Base-by-base conservation (phyloP, 208 protist species). In the Crithidia fasciculata region DNA sequence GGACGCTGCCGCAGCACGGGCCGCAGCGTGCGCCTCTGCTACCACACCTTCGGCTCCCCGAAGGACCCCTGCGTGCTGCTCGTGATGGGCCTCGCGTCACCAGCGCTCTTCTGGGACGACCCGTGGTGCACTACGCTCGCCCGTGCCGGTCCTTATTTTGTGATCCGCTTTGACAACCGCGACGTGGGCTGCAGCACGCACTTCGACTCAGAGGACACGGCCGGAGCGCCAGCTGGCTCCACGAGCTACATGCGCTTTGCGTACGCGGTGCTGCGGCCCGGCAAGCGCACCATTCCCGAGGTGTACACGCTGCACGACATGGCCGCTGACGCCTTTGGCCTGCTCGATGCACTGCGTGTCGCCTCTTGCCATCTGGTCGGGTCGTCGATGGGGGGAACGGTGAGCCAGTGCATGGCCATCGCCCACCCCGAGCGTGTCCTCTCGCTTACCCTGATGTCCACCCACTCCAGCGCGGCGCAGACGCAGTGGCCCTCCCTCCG, bases 151-250 rank as follows among this genome's bases (percentile, higher is more conserved):
- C 79, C 80, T 13, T 92, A 81, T 71, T 74, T 74, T 45, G 88
- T 93, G 15, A 80, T 95, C 15, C 91, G 91, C 41, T 93, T 85
- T 55, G 91, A 95, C 78, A 90, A 93, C 72, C 77, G 91, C 19
- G 88, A 93, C 67, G 74, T 88, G 7, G 91, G 91, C 40, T 83
- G 82, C 58, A 89, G 82, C 84, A 93, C 91, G n/a, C 83, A 92
- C 78, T 53, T 90, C n/a, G 78, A 87, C 50, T 44, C 60, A 19
- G 69, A 69, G n/a, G 55, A n/a, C 5, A 75, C 13, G 4, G 67
- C 47, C 16, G 8, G 53, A 12, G 39, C 49, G 28, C 18, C 16
- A 18, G 13, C 53, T 6, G 56, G 44, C 36, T 49, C 74, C 0
- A 55, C 52, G 44, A 76, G 56, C 13, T 75, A 72, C 44, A 18